Evolutionary conservation across 306 rosid genomes (phyloP).

Genomic region (Trichosanthes cucumerina): DNA sequence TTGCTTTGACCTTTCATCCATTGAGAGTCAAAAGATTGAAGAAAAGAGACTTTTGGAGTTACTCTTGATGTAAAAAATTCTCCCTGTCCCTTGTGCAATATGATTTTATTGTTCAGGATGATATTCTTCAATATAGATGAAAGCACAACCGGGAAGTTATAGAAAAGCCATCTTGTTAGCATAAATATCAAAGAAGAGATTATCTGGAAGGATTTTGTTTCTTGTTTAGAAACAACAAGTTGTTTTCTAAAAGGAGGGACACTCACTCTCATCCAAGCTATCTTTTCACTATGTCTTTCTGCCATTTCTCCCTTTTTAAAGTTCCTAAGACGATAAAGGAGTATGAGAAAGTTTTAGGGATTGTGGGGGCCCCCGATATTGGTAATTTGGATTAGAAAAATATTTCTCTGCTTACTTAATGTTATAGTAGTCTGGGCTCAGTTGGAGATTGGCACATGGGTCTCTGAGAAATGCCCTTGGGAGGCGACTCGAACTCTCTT

Average conservation of each 20-base stretch:
- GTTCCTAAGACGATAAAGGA: not conserved
- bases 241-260: not conserved
- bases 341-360: not conserved
- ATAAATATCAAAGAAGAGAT: not conserved
- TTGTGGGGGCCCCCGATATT: not conserved
- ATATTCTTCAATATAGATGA: not conserved
- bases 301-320: not conserved
- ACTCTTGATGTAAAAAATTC: not conserved
- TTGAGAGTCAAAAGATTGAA: not conserved
- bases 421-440: not conserved
- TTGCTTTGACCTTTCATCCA: not conserved
- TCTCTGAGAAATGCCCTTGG: not conserved
- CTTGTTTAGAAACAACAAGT: not conserved
- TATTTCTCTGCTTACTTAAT: not conserved
- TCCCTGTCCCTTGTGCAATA: not conserved
- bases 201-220: not conserved
- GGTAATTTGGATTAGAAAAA: not conserved
- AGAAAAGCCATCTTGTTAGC: not conserved
- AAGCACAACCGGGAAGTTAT: not conserved
- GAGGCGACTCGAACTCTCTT: not conserved
- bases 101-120: not conserved
- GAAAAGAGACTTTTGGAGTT: not conserved
- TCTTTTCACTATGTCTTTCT: not conserved
- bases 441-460: not conserved
- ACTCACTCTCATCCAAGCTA: not conserved